Evolutionary conservation across 108 stramenopile species (phyloP), one percentile per base, ranked within the genome.

Genomic region (Pseudonitzschia multistriata): DNA sequence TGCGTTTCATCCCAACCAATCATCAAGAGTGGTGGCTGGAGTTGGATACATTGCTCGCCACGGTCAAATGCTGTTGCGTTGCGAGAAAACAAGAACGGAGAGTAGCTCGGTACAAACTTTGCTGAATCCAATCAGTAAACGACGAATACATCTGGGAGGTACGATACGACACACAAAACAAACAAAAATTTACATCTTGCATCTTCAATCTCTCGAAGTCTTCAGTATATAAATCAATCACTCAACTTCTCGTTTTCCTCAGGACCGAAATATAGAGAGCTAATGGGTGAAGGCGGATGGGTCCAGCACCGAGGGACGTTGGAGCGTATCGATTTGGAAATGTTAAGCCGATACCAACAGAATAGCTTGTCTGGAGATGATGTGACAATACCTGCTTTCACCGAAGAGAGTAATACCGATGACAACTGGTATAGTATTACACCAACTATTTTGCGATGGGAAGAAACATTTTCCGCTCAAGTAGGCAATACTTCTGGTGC

Each of bases 91-190:
- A 45, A 45, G 42, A 13, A 45, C 15, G 15, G 50, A 52, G 25
- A 25, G 11, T 25, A 52, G 21, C 24, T 35, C 57, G 19, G 35
- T 59, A 33, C 57, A 30, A 19, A 59, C 57, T 15, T 25, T 59
- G 29, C 4, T 59, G 5, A 59, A 59, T 29, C 57, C 57, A 29
- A 59, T 33, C 11, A 59, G 57, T 33, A 59, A 59, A 34, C 57
- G 57, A 59, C 31, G 57, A n/a, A 59, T 59, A 59, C 57, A 59
- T 34, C 14, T 59, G 11, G 57, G 57, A 35, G 57, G 50, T 52
- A 52, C 22, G 50, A 19, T 52, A 52, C 25, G 1, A 3, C 21
- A 52, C 10, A 1, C 21, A 52, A 52, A 25, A 52, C 50, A 6
- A 5, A 7, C 1, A 25, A 52, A 8, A 52, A 52, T 42, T 42